Evolutionary conservation across 1,284 basidiomycete genomes (phyloP).

Genomic region (Ceratobasidium sp.): DNA sequence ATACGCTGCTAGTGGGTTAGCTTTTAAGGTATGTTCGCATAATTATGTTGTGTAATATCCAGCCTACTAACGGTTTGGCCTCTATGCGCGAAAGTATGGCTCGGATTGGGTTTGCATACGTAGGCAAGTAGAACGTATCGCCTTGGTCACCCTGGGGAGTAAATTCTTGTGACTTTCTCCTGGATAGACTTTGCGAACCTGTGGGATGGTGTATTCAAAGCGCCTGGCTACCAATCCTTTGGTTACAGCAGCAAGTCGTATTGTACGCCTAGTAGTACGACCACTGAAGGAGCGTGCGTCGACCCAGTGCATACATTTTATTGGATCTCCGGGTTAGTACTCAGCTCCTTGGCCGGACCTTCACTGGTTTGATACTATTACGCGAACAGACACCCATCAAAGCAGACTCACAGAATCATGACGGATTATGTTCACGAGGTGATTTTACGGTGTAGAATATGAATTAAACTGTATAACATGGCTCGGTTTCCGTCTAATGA

Average conservation of each 20-base stretch:
- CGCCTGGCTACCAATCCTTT: conserved; percentile 25
- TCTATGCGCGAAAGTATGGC: background rate
- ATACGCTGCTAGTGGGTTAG: conserved; percentile 16
- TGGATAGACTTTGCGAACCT: conserved; percentile 31
- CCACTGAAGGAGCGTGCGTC: conserved; percentile 16
- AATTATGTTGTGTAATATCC: background rate
- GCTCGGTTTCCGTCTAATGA: background rate
- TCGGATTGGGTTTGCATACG: conserved; percentile 18
- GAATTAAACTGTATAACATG: background rate
- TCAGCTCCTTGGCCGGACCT: background rate
- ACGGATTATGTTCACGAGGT: conserved; percentile 29
- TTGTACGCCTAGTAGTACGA: conserved; percentile 24
- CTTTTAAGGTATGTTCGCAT: conserved; percentile 20
- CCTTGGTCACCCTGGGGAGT: background rate
- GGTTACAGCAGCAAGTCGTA: conserved; percentile 23
- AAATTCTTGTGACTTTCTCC: background rate
- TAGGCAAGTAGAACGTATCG: background rate
- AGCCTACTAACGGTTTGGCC: conserved; percentile 1
- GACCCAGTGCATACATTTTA: conserved; percentile 41
- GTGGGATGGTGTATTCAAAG: conserved; percentile 32
- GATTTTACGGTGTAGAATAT: background rate
- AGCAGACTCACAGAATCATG: conserved; percentile 33
- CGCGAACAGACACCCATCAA: conserved; percentile 18
- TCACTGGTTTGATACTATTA: background rate
- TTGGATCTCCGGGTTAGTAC: conserved; percentile 29